These are phyloP conservation scores for Ustilago cynodontis DNA, from an alignment of 1,284 basidiomycete genomes.

Conservation along the genomic window DNA sequence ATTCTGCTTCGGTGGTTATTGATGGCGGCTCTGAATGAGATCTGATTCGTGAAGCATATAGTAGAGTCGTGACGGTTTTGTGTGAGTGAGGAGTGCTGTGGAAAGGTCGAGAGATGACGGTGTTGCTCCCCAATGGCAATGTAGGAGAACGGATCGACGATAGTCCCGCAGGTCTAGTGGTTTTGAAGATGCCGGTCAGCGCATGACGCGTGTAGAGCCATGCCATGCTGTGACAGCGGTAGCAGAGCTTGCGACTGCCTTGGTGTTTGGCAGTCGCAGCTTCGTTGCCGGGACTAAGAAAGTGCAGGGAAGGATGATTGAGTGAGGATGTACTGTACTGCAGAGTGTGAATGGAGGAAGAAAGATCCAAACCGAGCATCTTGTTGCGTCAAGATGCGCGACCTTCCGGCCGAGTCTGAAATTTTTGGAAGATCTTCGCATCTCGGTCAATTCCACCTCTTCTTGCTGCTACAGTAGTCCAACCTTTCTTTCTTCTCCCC, in stretches of 20 bases:
- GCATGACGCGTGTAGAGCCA: not conserved
- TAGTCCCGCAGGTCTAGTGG: not conserved
- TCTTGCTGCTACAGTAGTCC: no score
- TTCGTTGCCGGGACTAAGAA: no score
- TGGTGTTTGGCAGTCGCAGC: constrained; percentile 2
- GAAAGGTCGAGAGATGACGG: not conserved
- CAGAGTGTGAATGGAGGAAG: not conserved
- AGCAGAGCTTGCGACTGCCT: constrained; percentile 1
- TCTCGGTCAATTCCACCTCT: not conserved
- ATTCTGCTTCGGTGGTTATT: constrained; percentile 17
- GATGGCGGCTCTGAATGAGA: not conserved
- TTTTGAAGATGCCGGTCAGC: not conserved
- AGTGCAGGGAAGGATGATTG: not conserved
- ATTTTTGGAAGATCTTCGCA: constrained; percentile 14
- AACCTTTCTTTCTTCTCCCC: no score
- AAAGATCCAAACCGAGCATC: not conserved
- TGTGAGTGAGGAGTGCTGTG: not conserved
- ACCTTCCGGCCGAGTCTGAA: constrained; percentile 24
- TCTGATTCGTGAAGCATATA: not conserved
- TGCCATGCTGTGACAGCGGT: not conserved
- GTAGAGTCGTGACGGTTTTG: not conserved
- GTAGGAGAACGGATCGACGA: not conserved
- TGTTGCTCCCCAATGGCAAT: no score
- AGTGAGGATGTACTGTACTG: not conserved
- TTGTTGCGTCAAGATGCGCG: not conserved